Evolutionary conservation across 495 filamentous ascomycete genomes (phyloP), one percentile per base, ranked within the genome.

Genomic region (Aspergillus kassunensis): DNA sequence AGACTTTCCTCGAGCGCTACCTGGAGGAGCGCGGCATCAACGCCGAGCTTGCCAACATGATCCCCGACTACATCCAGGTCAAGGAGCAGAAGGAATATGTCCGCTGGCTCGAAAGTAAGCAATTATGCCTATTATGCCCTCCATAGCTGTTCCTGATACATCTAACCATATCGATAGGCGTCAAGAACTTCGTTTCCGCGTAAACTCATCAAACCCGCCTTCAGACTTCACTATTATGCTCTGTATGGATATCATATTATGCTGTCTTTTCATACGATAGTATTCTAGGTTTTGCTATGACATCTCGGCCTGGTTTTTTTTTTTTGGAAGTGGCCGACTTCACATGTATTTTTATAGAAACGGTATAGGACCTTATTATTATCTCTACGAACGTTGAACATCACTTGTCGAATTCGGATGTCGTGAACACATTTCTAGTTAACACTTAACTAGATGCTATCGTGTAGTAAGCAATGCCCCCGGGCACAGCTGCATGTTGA

Each of bases 71-170:
- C 74, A 92, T 97, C 63, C 89, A 97, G 69, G 84, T 87, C 72
- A 99, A 99, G 84, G 93, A 99, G 82, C 92, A 99, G 83, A 89
- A 84, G 80, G 93, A 99, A 79, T 99, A 99, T 71, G 67, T 92
- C 35, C 74, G 76, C 53, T 99, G 93, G 93, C 75, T 99, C 66
- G 82, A 85, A 59, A 90, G 80, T 83, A 69, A 72, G 80, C 78
- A 21, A 46, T 10, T 2, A 2, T 6, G n/a, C 11, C 20, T 21
- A 33, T 20, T n/a, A 9, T 8, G 20, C 23, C 10, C 19, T 15
- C n/a, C n/a, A 27, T 41, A 18, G 9, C 9, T n/a, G 0, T 19
- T 37, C 35, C 6, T 27, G 0, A 27, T 18, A 11, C 27, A 23
- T 23, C 60, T 65, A 64, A 66, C 51, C 4, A n/a, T 41, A 19